Conservation (phyloP, 805 yeast species). For the Ascoidea asiatica region DNA sequence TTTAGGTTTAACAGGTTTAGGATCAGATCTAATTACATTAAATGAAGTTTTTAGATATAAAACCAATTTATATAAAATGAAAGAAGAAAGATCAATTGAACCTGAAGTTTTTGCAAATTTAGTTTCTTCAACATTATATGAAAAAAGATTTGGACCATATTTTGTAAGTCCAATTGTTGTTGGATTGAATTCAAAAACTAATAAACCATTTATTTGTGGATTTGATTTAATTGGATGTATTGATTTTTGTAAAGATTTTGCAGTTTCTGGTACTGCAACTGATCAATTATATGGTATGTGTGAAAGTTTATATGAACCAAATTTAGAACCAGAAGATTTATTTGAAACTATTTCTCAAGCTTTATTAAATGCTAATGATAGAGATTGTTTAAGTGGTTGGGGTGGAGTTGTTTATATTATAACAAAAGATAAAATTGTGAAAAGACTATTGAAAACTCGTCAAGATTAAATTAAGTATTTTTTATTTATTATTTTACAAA, state of each 20-base stretch:
- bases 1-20: slow-evolving; percentile 89
- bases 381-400: slow-evolving; percentile 98
- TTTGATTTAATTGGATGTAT: slow-evolving; percentile 96
- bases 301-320: slow-evolving; percentile 89
- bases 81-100: slow-evolving; percentile 85
- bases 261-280: slow-evolving; percentile 92
- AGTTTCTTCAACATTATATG: slow-evolving; percentile 81
- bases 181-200: slow-evolving; percentile 74
- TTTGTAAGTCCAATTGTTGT: slow-evolving; percentile 96
- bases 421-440: slow-evolving; percentile 82
- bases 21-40: slow-evolving; percentile 84
- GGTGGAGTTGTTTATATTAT: slow-evolving; percentile 91
- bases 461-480: slow-evolving; percentile 80
- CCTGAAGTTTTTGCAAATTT: slow-evolving; percentile 90
- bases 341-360: slow-evolving; percentile 95
- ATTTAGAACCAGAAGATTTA: slow-evolving; percentile 85
- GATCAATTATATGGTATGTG: slow-evolving; percentile 98
- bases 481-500: too few species aligned
- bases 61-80: slow-evolving; percentile 76
- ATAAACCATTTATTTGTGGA: slow-evolving; percentile 84
- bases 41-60: slow-evolving; percentile 71
- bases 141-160: slow-evolving; percentile 89
- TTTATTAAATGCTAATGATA: slow-evolving; percentile 83
- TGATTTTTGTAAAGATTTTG: slow-evolving; percentile 88
- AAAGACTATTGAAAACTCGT: slow-evolving; percentile 81